phyloP scores from a whole-genome alignment of 2,329 filamentous ascomycete species.

The Paraconiothyrium sp. region DNA sequence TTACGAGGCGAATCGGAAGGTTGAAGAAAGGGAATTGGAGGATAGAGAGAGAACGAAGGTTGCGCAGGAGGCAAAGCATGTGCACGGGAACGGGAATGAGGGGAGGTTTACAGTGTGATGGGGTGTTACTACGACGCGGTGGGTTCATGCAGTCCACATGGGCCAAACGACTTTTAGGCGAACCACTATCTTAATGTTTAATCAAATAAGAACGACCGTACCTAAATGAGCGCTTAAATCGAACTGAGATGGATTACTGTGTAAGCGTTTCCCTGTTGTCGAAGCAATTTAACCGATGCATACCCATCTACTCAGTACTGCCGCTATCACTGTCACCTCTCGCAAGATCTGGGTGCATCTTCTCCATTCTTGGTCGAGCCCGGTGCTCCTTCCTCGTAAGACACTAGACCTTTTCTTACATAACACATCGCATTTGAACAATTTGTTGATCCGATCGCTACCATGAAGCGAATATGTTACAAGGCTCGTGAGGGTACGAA shows the following conservation, averaged over 20 bases:
- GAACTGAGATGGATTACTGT: background rate
- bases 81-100: background rate
- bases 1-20: background rate
- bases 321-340: background rate
- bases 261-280: background rate
- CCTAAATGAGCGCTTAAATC: background rate
- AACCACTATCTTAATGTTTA: background rate
- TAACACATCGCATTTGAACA: background rate
- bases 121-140: background rate
- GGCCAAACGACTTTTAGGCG: background rate
- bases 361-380: background rate
- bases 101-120: background rate
- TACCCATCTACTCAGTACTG: background rate
- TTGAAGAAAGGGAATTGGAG: background rate
- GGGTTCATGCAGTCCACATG: background rate
- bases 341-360: background rate
- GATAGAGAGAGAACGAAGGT: no score
- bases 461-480: background rate
- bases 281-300: background rate
- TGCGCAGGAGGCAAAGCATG: background rate
- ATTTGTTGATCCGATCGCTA: conserved; percentile 2
- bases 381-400: conserved; percentile 11
- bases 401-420: background rate
- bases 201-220: background rate
- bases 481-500: background rate